Percentiles rank a stretch among this genome's conserved stretches.
Conservation (phyloP, 495 filamentous ascomycete species). For the Penicillium herquei region DNA sequence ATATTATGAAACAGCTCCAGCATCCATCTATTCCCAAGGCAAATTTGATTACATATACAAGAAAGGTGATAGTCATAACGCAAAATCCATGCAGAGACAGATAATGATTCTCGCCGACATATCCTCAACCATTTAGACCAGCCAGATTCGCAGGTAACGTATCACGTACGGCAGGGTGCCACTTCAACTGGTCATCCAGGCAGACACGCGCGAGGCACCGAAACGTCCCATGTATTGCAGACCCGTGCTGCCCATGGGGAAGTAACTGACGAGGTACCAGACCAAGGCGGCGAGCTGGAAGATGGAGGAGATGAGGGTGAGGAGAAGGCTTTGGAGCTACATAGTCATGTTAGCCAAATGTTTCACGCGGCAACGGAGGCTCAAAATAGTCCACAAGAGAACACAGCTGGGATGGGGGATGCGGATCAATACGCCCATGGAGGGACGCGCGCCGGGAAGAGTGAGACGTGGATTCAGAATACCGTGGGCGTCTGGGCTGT, state of each 20-base stretch:
- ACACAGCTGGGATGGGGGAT: not conserved
- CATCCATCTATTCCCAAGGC: not conserved
- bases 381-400: not conserved
- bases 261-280: conserved; percentile 98
- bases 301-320: conserved; percentile 81
- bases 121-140: too few relatives aligned
- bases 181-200: conserved; percentile 79
- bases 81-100: not conserved
- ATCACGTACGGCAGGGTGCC: too few relatives aligned
- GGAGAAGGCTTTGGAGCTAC: conserved; percentile 74
- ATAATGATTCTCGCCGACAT: too few relatives aligned
- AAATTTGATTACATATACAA: not conserved
- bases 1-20: not conserved
- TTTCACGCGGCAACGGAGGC: conserved; percentile 1
- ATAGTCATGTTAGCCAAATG: conserved; percentile 12
- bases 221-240: conserved; percentile 83
- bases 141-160: too few relatives aligned
- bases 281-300: conserved; percentile 77
- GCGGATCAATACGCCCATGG: too few relatives aligned
- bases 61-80: not conserved
- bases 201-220: conserved; percentile 75
- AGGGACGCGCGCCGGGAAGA: conserved; percentile 6
- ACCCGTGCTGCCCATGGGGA: conserved; percentile 92
- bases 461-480: conserved; percentile 9
- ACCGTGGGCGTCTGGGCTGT: not conserved